Evolutionary conservation across 2,329 filamentous ascomycete genomes (phyloP).

Genomic region (Juglanconis sp.): DNA sequence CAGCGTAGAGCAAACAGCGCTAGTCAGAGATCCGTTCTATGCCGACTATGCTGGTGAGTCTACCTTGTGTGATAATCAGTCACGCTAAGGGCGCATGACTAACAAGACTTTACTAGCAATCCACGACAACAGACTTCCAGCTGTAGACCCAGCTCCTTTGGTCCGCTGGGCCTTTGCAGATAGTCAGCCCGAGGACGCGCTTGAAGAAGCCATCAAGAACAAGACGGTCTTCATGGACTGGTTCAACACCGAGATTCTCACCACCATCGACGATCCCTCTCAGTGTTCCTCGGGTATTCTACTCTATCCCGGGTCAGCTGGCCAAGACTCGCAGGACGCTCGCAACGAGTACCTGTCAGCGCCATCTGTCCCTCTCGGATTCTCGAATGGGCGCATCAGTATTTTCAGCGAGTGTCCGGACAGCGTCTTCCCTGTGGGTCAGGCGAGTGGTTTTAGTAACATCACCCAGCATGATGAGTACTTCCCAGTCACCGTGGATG

Average conservation of each 20-base stretch:
- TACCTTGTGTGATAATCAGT: background rate
- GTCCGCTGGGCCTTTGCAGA: constrained; percentile 35
- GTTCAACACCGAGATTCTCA: constrained; percentile 44
- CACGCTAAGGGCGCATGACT: background rate
- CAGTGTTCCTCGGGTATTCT: constrained; percentile 47
- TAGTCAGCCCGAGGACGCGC: constrained; percentile 21
- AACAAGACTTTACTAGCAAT: constrained; percentile 17
- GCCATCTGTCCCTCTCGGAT: constrained; percentile 46
- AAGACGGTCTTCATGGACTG: constrained; percentile 47
- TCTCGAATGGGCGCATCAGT: constrained; percentile 33
- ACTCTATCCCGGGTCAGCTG: constrained; percentile 39
- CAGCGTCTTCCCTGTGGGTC: constrained; percentile 39
- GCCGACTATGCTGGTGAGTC: constrained; percentile 33
- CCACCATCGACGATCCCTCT: constrained; percentile 32
- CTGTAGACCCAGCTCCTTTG: constrained; percentile 34
- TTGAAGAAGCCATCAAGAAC: constrained; percentile 42
- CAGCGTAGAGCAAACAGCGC: constrained; percentile 33
- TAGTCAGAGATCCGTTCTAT: constrained; percentile 38
- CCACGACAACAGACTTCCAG: constrained; percentile 33
- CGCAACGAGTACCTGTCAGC: constrained; percentile 35
- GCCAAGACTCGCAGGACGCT: constrained; percentile 25
- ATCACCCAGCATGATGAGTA: constrained; percentile 46
- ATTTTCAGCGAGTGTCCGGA: constrained; percentile 38
- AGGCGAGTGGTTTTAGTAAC: constrained; percentile 30
- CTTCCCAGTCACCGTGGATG: constrained; percentile 55